Evolutionary conservation across 257 asterid genomes (phyloP).

Genomic region (Cruciata laevipes): DNA sequence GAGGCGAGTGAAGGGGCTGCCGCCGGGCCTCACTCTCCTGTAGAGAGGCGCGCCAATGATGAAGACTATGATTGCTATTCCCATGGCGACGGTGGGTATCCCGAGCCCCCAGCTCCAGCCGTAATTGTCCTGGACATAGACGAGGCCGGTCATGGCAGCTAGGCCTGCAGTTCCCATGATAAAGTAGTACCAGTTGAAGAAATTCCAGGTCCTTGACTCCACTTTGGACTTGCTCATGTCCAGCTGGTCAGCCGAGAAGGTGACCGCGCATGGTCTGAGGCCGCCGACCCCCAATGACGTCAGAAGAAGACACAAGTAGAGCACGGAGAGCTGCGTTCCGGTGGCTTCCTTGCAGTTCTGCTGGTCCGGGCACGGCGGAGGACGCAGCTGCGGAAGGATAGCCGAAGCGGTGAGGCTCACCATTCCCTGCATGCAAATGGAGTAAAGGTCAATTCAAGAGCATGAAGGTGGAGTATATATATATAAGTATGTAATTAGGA

Average conservation of each 20-base stretch:
- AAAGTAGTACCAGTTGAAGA: slow-evolving; percentile 78
- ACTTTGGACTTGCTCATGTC: slow-evolving; percentile 54
- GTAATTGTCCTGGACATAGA: slow-evolving; percentile 72
- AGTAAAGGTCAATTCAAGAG: no score
- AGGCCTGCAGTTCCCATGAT: slow-evolving; percentile 64
- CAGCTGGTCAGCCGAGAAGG: slow-evolving; percentile 80
- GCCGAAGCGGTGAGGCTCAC: slow-evolving; percentile 55
- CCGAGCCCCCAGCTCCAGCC: slow-evolving; percentile 95
- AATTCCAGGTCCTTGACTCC: slow-evolving; percentile 51
- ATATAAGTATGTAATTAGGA: no score
- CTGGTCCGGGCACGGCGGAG: slow-evolving; percentile 64
- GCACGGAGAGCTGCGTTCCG: slow-evolving; percentile 44
- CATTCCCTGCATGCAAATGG: slow-evolving; percentile 74
- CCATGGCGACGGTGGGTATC: slow-evolving; percentile 76
- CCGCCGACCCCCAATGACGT: slow-evolving; percentile 75
- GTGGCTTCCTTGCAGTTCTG: slow-evolving; percentile 71
- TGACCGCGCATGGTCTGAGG: slow-evolving; percentile 67
- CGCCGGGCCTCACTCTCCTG: slow-evolving; percentile 56
- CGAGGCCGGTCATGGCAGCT: slow-evolving; percentile 66
- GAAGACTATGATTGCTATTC: slow-evolving; percentile 42
- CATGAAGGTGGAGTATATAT: no score
- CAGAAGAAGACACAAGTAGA: slow-evolving; percentile 55
- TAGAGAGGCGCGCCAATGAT: slow-evolving; percentile 51
- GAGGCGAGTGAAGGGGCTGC: slow-evolving; percentile 69
- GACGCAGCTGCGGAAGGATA: slow-evolving; percentile 56